Base-by-base conservation (phyloP, 108 stramenopile species). In the Skeletonema marinoi region DNA sequence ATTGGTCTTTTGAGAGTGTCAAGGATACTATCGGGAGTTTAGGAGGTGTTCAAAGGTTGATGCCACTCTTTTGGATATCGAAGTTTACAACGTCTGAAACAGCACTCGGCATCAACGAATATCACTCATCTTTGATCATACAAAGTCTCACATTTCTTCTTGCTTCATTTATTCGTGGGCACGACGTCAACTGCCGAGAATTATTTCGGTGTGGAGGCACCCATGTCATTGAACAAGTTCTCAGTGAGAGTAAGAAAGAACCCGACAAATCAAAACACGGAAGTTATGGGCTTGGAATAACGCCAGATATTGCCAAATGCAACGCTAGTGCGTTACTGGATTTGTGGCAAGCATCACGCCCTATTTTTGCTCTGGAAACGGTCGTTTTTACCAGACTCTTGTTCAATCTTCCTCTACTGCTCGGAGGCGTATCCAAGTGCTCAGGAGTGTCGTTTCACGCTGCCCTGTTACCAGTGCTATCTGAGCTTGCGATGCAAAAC, bases 151-250 rank as follows among this genome's bases (percentile, higher is more conserved):
- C 92, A 25, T 73, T 69, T 21, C 65, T 93, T 7, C 46, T 93
- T 9, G 59, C 92, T 32, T 80, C 91, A 10, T 89, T 93, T 74
- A 72, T 93, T 19, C 88, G 91, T 14, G 88, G 82, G 13, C 87
- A 93, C 59, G 67, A 84, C 68, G 70, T 87, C 44, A 96, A 93
- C 69, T 87, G 82, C 19, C 56, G 88, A 16, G 91, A 93, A 66
- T 75, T 92, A 30, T 76, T 90, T 17, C 77, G 92, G 4, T 93
- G 92, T 67, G 90, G 92, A 30, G 94, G 87, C 4, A 83, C 90
- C 10, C 85, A 93, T 65, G 67, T 93, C 14, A 62, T 93, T 21
- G 92, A 91, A 59, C 82, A 90, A 31, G 29, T 84, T 17, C 62
- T 91, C n/a, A 44, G 73, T 38, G 68, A 85, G 19, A 61, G 66